Base-by-base conservation (phyloP, 2,329 filamentous ascomycete genomes). In the Phyllosticta citrichinensis region DNA sequence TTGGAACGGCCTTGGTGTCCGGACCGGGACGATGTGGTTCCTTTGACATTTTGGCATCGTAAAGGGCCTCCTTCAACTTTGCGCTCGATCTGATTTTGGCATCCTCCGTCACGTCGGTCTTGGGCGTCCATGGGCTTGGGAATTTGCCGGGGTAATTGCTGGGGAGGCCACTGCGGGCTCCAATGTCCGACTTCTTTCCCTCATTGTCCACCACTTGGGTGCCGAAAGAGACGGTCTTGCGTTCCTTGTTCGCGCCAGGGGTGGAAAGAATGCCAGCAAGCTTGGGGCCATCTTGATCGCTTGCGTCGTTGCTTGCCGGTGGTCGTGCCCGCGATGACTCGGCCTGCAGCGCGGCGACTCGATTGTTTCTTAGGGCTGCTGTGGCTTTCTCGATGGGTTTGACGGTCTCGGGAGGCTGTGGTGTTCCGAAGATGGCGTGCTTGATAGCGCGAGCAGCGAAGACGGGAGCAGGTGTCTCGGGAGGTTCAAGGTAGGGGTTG, bases 401-500 rank as follows among this genome's bases (percentile, higher is more conserved):
- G 51, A 55, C 33, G n/a, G 55, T 58, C 30, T 81, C 76, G 51
- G 79, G 75, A 11, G 79, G 79, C 22, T 80, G 79, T 14, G 84
- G 84, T 0, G 84, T 87, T 25, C 84, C 84, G 72, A 85, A 87
- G 61, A 87, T 73, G 52, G 83, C 82, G 63, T 84, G 83, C 67
- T 83, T 85, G 72, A 87, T 85, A 17, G 85, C 85, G 67, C 85
- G 84, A 61, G 86, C 81, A 19, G 84, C 84, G 69, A 88, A 88
- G 22, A 87, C 78, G 55, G 84, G 84, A 55, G 84, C 85, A 9
- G 85, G 85, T 1, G 85, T 87, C 65, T 86, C 83, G 56, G 83
- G 84, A 6, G 80, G 75, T 52, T 86, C 83, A 27, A 59, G 17
- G 35, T 62, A 57, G 2, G 57, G 55, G n/a, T 56, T 40, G 11